phyloP scores from a whole-genome alignment of 345 rosid genomes.

The Salix udensis region DNA sequence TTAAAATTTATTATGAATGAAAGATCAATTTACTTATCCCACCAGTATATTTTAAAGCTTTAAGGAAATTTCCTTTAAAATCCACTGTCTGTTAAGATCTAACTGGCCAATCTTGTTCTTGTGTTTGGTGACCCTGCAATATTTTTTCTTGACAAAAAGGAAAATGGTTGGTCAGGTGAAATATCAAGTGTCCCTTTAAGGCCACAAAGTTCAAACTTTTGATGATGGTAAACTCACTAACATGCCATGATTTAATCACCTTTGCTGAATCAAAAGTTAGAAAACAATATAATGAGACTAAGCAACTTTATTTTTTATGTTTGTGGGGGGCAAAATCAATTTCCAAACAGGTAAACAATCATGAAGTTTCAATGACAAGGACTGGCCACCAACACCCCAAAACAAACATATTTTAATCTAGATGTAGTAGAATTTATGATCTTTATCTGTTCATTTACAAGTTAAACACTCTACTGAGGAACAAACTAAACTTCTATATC shows the following conservation, averaged over 20 bases:
- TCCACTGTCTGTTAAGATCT: background rate
- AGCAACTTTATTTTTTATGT: slow-evolving; percentile 45
- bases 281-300: slow-evolving; percentile 60
- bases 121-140: background rate
- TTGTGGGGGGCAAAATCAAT: slow-evolving; percentile 95
- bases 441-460: background rate
- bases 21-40: background rate
- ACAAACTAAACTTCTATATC: background rate
- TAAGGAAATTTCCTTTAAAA: slow-evolving; percentile 5
- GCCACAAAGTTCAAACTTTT: slow-evolving; percentile 51
- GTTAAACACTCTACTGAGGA: background rate
- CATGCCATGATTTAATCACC: slow-evolving; percentile 70
- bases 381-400: slow-evolving; percentile 45
- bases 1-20: background rate
- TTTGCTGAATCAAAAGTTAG: slow-evolving; percentile 57
- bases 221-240: slow-evolving; percentile 78
- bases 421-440: slow-evolving; percentile 7
- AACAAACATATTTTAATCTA: slow-evolving; percentile 18
- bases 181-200: slow-evolving; percentile 29
- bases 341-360: slow-evolving; percentile 74
- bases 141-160: slow-evolving; percentile 19
- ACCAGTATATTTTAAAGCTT: slow-evolving; percentile 5
- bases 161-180: slow-evolving; percentile 48
- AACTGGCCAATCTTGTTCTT: slow-evolving; percentile 5
- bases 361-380: slow-evolving; percentile 50